A percentile compares a stretch with the other conserved stretches of the same genome.
These are phyloP conservation scores for Candida sojae DNA, from an alignment of 1,139 yeast species.

Conservation along the genomic window DNA sequence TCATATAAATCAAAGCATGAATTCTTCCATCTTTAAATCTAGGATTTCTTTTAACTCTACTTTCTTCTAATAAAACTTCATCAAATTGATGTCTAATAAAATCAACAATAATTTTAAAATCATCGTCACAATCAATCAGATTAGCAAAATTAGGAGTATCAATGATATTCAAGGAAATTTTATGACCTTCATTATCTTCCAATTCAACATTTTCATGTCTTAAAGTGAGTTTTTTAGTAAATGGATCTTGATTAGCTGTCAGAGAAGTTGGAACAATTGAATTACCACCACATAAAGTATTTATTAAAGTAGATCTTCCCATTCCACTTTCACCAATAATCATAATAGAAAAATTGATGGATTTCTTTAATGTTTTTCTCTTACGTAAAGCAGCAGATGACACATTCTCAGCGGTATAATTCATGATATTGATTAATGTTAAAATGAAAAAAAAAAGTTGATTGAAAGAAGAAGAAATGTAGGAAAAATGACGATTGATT, in stretches of 20 bases:
- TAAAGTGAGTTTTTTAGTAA: constrained; percentile 41
- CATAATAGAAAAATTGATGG: constrained; percentile 57
- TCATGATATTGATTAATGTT: constrained; percentile 5
- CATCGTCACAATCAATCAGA: constrained; percentile 51
- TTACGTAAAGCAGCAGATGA: constrained; percentile 51
- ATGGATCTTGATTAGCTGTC: constrained; percentile 46
- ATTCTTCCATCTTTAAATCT: constrained; percentile 51
- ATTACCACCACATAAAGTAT: constrained; percentile 82
- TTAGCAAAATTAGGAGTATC: constrained; percentile 84
- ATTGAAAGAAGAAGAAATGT: too few species aligned
- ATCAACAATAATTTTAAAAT: constrained; percentile 47
- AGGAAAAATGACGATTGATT: too few species aligned
- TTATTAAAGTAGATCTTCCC: constrained; percentile 64
- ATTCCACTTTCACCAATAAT: constrained; percentile 61
- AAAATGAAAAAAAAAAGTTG: neutral
- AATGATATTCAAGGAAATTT: constrained; percentile 47
- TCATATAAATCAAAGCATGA: constrained; percentile 48
- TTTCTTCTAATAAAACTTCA: constrained; percentile 51
- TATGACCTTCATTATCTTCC: constrained; percentile 54
- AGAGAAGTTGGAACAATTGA: constrained; percentile 47
- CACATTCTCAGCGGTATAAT: constrained; percentile 15
- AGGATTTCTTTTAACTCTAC: constrained; percentile 49
- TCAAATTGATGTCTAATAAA: constrained; percentile 53
- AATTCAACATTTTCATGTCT: constrained; percentile 53
- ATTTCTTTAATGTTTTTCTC: constrained; percentile 56